These are phyloP conservation scores for Bremia lactucae DNA, from an alignment of 352 stramenopile genomes.

Conservation along the genomic window DNA sequence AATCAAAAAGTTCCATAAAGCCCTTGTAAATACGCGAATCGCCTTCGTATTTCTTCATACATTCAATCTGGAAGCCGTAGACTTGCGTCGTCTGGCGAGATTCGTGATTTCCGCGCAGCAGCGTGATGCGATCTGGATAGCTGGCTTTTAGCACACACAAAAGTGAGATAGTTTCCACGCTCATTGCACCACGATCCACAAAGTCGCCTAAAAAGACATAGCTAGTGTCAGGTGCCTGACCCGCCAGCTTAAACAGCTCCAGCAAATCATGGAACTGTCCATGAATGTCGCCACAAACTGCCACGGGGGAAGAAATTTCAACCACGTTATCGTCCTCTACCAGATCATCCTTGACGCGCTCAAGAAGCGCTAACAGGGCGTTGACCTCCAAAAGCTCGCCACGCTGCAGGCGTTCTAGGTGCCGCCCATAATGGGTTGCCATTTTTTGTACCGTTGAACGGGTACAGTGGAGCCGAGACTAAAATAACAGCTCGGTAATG, in stretches of 20 bases:
- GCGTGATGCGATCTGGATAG: conserved; percentile 87
- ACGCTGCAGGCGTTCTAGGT: conserved; percentile 52
- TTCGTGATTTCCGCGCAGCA: conserved; percentile 95
- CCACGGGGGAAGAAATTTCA: conserved; percentile 59
- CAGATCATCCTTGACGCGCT: conserved; percentile 57
- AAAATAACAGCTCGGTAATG: conserved; percentile 38
- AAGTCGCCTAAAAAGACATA: conserved; percentile 97
- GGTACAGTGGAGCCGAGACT: neutral
- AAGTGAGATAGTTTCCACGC: conserved; percentile 88
- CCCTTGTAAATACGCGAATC: conserved; percentile 63
- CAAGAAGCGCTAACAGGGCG: conserved; percentile 46
- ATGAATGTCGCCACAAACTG: conserved; percentile 91
- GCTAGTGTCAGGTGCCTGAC: conserved; percentile 72
- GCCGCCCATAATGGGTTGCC: conserved; percentile 24
- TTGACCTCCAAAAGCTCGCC: conserved; percentile 45
- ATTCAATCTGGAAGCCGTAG: conserved; percentile 81
- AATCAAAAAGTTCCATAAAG: conserved; percentile 76
- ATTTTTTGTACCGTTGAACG: conserved; percentile 3
- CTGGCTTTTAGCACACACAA: conserved; percentile 83
- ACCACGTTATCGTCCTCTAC: conserved; percentile 81
- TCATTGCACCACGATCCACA: conserved; percentile 93
- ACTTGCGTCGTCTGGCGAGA: conserved; percentile 71
- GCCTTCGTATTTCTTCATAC: conserved; percentile 77
- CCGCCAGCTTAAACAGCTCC: conserved; percentile 87
- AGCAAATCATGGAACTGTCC: conserved; percentile 96